Percentiles rank a stretch among this genome's conserved stretches.
Evolutionary conservation across 1,284 basidiomycete species (phyloP).

Genomic region (Malassezia yamatoensis): DNA sequence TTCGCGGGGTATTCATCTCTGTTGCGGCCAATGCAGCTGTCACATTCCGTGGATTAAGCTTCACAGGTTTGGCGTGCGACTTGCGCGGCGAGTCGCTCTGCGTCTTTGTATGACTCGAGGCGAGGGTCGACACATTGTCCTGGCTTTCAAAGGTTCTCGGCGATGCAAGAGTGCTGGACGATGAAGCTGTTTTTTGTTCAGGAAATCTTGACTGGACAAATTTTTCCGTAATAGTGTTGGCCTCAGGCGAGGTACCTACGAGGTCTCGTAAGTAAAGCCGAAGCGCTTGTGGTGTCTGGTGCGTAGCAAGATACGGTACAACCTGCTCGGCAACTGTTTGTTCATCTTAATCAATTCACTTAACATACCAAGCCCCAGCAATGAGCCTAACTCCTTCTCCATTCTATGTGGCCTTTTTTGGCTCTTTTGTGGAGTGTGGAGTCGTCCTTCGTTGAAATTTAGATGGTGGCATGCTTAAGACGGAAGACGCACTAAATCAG

Average conservation of each 20-base stretch:
- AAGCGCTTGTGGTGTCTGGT: conserved; percentile 9
- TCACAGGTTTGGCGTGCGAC: conserved; percentile 3
- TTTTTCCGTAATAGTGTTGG: conserved; percentile 5
- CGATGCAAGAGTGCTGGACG: not conserved
- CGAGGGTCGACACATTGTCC: not conserved
- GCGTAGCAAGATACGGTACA: conserved; percentile 6
- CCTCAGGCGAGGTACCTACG: conserved; percentile 9
- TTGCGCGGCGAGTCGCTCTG: not conserved
- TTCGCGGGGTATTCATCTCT: conserved; percentile 1
- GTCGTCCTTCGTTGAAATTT: not conserved
- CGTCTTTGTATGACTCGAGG: not conserved
- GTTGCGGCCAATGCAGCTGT: conserved; percentile 6
- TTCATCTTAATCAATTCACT: not conserved
- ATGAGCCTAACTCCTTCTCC: conserved; percentile 6
- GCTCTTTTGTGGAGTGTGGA: too few relatives aligned
- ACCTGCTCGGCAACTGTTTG: conserved; percentile 8
- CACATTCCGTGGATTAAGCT: conserved; percentile 3
- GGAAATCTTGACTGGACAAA: conserved; percentile 8
- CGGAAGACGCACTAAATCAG: too few relatives aligned
- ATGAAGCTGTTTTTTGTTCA: not conserved
- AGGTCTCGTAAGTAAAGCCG: conserved; percentile 11
- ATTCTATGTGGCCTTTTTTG: not conserved
- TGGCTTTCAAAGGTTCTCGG: not conserved
- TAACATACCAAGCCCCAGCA: conserved; percentile 10
- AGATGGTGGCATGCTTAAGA: not conserved